These are phyloP conservation scores for Yarrowia sp. DNA, from an alignment of 805 yeast species.

Conservation along the genomic window DNA sequence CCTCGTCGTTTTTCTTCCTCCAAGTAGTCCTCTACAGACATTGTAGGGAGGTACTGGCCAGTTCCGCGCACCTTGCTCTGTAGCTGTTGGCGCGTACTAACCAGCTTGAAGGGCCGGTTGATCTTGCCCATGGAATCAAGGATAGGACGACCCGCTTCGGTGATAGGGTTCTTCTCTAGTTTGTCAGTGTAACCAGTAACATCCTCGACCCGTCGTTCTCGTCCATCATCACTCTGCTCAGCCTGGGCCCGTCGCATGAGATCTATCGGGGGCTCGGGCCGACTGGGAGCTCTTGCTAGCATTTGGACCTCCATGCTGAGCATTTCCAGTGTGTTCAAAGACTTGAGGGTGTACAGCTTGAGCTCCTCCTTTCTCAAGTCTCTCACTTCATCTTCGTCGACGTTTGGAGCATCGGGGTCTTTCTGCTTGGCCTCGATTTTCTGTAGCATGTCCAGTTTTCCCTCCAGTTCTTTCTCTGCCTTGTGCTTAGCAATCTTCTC, in stretches of 20 bases:
- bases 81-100: conserved; percentile 60
- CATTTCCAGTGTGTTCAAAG: conserved; percentile 65
- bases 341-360: conserved; percentile 57
- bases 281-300: conserved; percentile 53
- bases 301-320: conserved; percentile 71
- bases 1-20: conserved; percentile 87
- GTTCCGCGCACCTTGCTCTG: conserved; percentile 79
- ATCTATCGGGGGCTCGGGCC: conserved; percentile 43
- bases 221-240: conserved; percentile 10
- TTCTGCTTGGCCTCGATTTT: conserved; percentile 15
- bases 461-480: conserved; percentile 61
- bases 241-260: conserved; percentile 32
- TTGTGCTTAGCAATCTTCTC: conserved; percentile 75
- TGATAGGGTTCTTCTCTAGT: conserved; percentile 54
- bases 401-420: conserved; percentile 15
- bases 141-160: conserved; percentile 53
- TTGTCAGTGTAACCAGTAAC: conserved; percentile 65
- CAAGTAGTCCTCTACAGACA: conserved; percentile 90
- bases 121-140: conserved; percentile 78
- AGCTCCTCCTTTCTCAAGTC: conserved; percentile 63
- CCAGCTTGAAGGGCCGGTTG: conserved; percentile 81
- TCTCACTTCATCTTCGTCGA: conserved; percentile 72
- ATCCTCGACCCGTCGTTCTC: conserved; percentile 31
- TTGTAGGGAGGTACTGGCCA: conserved; percentile 91
- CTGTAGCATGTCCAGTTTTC: conserved; percentile 52